Evolutionary conservation across 1,284 basidiomycete species (phyloP).

Genomic region (Melanopsichium pennsylvanicum): DNA sequence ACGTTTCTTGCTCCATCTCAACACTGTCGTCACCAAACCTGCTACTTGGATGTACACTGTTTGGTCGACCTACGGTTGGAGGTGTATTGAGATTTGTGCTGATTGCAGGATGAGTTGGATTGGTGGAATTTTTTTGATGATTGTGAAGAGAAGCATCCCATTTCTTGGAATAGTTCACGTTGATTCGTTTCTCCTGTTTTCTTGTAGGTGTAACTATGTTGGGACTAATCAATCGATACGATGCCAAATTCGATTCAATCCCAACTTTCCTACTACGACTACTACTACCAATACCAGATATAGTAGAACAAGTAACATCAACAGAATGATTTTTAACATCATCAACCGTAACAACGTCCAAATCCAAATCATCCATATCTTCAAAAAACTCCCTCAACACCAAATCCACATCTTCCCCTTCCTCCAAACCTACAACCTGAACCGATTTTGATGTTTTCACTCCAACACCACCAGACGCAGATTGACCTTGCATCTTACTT

Average conservation of each 20-base stretch:
- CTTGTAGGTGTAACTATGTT: constrained; percentile 38
- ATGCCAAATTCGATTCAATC: constrained; percentile 1
- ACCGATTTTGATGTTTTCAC: neutral
- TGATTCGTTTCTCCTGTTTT: constrained; percentile 24
- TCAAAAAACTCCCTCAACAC: constrained; percentile 28
- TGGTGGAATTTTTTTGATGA: too few relatives aligned
- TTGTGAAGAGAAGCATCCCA: constrained; percentile 8
- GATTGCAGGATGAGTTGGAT: too few relatives aligned
- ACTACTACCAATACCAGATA: too few relatives aligned
- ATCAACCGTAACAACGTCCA: too few relatives aligned
- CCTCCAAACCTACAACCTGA: constrained; percentile 2
- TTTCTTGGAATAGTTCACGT: constrained; percentile 34
- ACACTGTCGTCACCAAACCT: too few relatives aligned
- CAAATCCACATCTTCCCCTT: constrained; percentile 16
- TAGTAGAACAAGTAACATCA: too few relatives aligned
- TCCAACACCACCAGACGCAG: neutral
- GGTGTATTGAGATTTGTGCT: constrained; percentile 8
- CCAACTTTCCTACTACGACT: too few relatives aligned
- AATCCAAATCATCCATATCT: constrained; percentile 1
- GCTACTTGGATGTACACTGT: too few relatives aligned
- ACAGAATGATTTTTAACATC: too few relatives aligned
- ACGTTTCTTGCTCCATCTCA: neutral
- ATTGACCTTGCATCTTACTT: constrained; percentile 3
- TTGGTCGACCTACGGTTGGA: too few relatives aligned
- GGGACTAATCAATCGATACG: constrained; percentile 31